Conservation (phyloP, 2,329 filamentous ascomycete species). For the Anisogramma anomala region DNA sequence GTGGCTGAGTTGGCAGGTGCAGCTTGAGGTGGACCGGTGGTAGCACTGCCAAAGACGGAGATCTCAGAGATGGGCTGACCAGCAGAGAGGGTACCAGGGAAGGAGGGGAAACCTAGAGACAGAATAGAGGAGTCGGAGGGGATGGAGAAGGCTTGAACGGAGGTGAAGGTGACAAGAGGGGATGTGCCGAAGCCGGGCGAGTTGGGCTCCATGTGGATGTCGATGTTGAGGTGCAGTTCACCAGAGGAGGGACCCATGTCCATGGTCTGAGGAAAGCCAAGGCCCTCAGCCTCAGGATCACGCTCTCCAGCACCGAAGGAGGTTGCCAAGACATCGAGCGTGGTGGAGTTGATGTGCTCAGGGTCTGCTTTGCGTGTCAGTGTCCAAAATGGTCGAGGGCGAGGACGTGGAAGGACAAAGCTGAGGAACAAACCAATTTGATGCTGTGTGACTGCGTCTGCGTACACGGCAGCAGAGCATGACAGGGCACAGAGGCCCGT, state of each 20-base stretch:
- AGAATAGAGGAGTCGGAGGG: neutral
- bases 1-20: slow-evolving; percentile 5
- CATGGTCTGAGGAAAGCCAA: slow-evolving; percentile 6
- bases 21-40: neutral
- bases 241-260: neutral
- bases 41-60: neutral
- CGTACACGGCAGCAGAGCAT: neutral
- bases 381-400: neutral
- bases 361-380: neutral
- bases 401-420: neutral
- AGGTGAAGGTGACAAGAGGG: neutral
- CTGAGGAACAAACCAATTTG: neutral
- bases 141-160: slow-evolving; percentile 1
- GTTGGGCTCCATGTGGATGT: slow-evolving; percentile 7
- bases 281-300: neutral
- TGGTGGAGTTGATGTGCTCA: neutral
- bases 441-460: neutral
- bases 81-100: neutral
- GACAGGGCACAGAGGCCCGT: slow-evolving; percentile 3
- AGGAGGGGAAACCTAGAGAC: neutral
- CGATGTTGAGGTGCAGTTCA: slow-evolving; percentile 11
- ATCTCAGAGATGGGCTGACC: neutral
- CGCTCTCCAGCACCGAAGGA: neutral
- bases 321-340: neutral
- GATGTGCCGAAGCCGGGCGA: neutral